Conservation (phyloP, 148 eudicot genomes). For the Vaccinium macrocarpon region DNA sequence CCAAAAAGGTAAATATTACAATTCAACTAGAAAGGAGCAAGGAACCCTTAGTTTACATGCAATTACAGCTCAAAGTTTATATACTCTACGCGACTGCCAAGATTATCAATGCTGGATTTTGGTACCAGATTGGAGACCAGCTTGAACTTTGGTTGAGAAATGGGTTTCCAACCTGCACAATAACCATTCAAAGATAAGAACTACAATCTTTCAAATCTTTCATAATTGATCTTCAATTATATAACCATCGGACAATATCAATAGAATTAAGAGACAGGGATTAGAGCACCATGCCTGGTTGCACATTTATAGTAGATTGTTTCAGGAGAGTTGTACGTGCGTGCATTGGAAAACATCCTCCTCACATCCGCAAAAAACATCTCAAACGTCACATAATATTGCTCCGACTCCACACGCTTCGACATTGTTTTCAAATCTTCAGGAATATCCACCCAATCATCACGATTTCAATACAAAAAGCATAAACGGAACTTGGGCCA, state of each 20-base stretch:
- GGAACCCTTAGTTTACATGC: not conserved
- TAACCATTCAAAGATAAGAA: conserved; percentile 19
- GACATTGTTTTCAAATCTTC: conserved; percentile 89
- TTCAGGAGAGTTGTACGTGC: conserved; percentile 89
- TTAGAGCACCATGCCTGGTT: conserved; percentile 54
- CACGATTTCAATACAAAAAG: not conserved
- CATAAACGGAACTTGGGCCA: not conserved
- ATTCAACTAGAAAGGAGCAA: not conserved
- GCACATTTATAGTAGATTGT: conserved; percentile 91
- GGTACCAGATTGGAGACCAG: conserved; percentile 46
- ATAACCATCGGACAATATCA: not conserved
- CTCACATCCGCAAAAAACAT: conserved; percentile 85
- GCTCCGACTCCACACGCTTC: conserved; percentile 90
- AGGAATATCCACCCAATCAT: conserved; percentile 1
- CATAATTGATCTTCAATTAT: not conserved
- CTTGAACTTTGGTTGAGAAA: conserved; percentile 56
- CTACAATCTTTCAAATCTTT: not conserved
- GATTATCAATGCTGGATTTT: conserved; percentile 35
- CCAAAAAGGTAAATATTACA: not conserved
- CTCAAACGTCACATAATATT: conserved; percentile 80
- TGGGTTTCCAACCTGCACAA: conserved; percentile 61
- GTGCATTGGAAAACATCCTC: conserved; percentile 93
- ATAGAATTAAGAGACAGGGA: not conserved
- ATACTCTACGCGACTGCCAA: not conserved
- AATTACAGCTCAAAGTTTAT: not conserved